Percentiles rank a stretch among this genome's conserved stretches.
Evolutionary conservation across 305 asterid genomes (phyloP).

Genomic region (Rubia occidens): DNA sequence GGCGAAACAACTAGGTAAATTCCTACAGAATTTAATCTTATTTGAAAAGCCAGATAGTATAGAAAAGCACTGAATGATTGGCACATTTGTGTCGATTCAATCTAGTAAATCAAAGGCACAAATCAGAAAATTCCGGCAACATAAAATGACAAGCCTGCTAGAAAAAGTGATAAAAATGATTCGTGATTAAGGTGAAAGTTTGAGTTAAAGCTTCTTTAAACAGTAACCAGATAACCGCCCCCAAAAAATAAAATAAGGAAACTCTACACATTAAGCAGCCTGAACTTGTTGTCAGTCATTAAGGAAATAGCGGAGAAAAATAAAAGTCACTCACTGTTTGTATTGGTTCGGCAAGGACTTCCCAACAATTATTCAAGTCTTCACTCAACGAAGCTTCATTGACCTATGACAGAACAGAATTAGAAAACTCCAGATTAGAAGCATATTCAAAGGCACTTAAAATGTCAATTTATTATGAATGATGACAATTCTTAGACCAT

Average conservation of each 20-base stretch:
- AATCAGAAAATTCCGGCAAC: background rate
- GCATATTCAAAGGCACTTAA: background rate
- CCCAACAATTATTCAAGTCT: conserved; percentile 75
- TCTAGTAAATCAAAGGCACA: background rate
- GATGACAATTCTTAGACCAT: background rate
- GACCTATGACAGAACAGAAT: conserved; percentile 32
- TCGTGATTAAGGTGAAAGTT: background rate
- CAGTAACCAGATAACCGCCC: background rate
- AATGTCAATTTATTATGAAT: background rate
- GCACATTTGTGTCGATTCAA: background rate
- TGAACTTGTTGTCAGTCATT: background rate
- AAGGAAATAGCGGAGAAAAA: background rate
- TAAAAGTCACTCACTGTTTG: conserved; percentile 60
- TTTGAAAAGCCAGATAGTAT: background rate
- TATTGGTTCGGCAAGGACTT: conserved; percentile 92
- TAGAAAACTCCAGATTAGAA: conserved; percentile 7
- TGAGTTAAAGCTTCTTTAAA: background rate
- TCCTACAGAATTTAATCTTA: background rate
- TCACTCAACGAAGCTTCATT: conserved; percentile 52
- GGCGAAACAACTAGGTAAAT: background rate
- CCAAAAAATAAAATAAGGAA: background rate
- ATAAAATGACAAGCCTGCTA: background rate
- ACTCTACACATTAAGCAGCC: background rate
- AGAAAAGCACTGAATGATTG: background rate
- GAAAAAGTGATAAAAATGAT: background rate